Percentiles rank a stretch among this genome's conserved stretches.
Evolutionary conservation across 345 rosid species (phyloP).

Genomic region (Salix dunnii): DNA sequence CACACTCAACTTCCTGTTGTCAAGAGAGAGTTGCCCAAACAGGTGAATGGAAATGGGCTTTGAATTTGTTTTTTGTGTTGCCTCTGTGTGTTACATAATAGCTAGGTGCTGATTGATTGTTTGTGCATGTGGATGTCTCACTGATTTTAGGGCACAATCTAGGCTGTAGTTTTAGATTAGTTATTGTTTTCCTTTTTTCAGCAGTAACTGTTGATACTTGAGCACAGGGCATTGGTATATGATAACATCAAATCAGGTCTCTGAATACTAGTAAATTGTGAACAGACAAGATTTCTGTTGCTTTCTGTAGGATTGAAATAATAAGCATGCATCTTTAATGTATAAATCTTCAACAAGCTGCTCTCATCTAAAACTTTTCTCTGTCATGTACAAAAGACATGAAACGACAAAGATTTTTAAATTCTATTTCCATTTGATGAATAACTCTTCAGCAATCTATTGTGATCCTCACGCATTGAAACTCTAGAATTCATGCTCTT

Average conservation of each 20-base stretch:
- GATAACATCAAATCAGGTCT: background rate
- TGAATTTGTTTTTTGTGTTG: background rate
- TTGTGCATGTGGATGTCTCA: background rate
- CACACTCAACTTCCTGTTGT: constrained; percentile 75
- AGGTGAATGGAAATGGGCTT: constrained; percentile 36
- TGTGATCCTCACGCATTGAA: background rate
- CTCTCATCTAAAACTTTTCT: background rate
- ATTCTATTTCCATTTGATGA: background rate
- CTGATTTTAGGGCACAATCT: background rate
- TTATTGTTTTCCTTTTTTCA: background rate
- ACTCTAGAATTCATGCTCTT: background rate
- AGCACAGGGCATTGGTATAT: background rate
- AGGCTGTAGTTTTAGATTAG: background rate
- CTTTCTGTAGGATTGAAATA: background rate
- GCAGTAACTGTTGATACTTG: background rate
- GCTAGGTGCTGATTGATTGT: background rate
- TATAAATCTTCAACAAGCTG: background rate
- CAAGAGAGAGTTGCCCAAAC: constrained; percentile 77
- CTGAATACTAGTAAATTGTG: background rate
- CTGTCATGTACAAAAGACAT: background rate
- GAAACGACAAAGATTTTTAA: background rate
- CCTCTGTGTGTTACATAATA: background rate
- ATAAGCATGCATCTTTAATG: background rate
- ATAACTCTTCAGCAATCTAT: background rate
- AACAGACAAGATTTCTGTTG: background rate